Conservation (phyloP, 352 stramenopile genomes). For the Phytophthora ramorum region DNA sequence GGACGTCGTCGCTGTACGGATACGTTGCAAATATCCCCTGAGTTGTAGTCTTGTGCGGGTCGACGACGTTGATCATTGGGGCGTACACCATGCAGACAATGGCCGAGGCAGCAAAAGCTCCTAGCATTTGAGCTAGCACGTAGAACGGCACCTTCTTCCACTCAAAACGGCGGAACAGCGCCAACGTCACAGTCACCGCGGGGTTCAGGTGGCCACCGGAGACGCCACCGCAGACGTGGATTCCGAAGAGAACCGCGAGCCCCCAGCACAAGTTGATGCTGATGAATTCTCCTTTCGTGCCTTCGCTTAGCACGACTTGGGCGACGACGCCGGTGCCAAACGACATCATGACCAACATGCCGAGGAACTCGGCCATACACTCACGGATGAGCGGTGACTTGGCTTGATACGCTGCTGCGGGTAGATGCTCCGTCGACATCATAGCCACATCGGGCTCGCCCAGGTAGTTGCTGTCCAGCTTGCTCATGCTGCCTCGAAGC, state of each 20-base stretch:
- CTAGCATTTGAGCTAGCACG: conserved; percentile 48
- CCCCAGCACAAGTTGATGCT: conserved; percentile 70
- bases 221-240: conserved; percentile 53
- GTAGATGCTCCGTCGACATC: conserved; percentile 28
- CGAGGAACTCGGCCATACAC: conserved; percentile 67
- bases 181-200: conserved; percentile 57
- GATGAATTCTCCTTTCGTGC: conserved; percentile 58
- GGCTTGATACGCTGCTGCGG: conserved; percentile 24
- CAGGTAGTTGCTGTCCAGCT: conserved; percentile 39
- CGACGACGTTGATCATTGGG: conserved; percentile 44
- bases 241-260: conserved; percentile 63
- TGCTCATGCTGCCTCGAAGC: conserved; percentile 25
- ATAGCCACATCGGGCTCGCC: conserved; percentile 36
- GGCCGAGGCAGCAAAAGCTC: conserved; percentile 43
- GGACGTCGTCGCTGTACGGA: conserved; percentile 47
- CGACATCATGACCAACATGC: conserved; percentile 59
- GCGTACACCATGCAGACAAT: conserved; percentile 62
- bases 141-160: conserved; percentile 43
- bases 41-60: conserved; percentile 46
- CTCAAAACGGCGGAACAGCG: conserved; percentile 49
- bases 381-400: conserved; percentile 60
- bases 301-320: conserved; percentile 59
- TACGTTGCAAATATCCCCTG: conserved; percentile 64
- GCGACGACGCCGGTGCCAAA: conserved; percentile 68
- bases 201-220: conserved; percentile 67